Base-by-base conservation (phyloP, 2,329 filamentous ascomycete species). In the Dryadomyces quercivorus region DNA sequence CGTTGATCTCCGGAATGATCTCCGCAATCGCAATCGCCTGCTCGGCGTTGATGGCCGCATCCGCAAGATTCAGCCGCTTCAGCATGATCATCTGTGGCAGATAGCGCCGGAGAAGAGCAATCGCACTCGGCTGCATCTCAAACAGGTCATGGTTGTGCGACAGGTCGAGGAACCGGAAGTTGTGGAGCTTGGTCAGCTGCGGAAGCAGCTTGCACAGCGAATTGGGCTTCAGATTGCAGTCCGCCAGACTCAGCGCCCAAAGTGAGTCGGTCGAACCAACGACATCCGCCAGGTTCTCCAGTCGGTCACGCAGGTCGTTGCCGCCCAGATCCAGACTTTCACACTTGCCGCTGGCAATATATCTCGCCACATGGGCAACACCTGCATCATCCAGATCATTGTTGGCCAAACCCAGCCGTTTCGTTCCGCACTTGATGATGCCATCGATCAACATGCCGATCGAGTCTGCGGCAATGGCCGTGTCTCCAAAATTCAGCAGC, bases 11-110 rank as follows among this genome's bases (percentile, higher is more conserved):
- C 0, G 93, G 90, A 7, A 97, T 71, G 38, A 97, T 82, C 66
- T 98, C 93, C 2, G 91, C 88, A 15, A 97, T 74, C 7, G 89
- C 87, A 65, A 97, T 97, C 8, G 85, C 88, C 69, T 97, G 90
- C 63, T 93, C 88, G 0, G 92, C 78, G 2, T 82, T 85, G 73
- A 98, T 80, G 44, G 84, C 82, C 21, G 94, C 89, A 68, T 95
- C 88, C 20, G 83, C 80, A 4, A 98, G 76, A 66, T 97, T 91
- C 56, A 98, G 81, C 16, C 93, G 82, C 66, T 91, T 95, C 34
- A 98, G 68, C 4, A 77, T 74, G 34, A 77, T 73, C 71, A 97
- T 78, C 66, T 88, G 84, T 3, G 92, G 91, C 55, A 97, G 74
- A 65, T 92, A 84, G 66, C 80, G 82, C 62, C 93, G 78, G 54